A percentile compares a stretch with the other conserved stretches of the same genome.
Conservation (phyloP, 768 basidiomycete genomes). For the Boletus huronensis region DNA sequence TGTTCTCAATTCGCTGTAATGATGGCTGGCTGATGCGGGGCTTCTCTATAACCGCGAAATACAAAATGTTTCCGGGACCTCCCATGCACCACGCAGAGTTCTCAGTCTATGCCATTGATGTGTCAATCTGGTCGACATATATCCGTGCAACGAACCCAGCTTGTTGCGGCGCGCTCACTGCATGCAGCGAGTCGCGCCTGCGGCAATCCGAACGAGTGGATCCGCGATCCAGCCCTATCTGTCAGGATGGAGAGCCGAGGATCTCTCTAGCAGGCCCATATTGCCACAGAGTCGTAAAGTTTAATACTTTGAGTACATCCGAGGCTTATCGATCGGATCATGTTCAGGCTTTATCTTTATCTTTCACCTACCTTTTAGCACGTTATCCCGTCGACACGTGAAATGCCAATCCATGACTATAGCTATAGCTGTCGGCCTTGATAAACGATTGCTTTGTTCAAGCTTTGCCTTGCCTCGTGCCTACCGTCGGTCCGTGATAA, state of each 20-base stretch:
- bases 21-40: too few species aligned
- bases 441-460: not conserved
- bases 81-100: too few species aligned
- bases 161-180: not conserved
- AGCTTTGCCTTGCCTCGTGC: not conserved
- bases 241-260: conserved; percentile 9
- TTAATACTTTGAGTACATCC: not conserved
- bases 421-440: too few species aligned
- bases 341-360: not conserved
- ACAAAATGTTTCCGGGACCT: too few species aligned
- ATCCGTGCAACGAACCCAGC: not conserved
- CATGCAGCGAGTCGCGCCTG: too few species aligned
- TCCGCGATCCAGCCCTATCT: conserved; percentile 14
- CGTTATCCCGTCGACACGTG: not conserved
- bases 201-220: not conserved
- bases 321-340: not conserved
- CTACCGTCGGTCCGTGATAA: too few species aligned
- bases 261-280: conserved; percentile 1
- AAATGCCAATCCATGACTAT: not conserved
- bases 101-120: not conserved
- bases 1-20: too few species aligned
- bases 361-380: not conserved
- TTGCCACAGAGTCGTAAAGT: not conserved
- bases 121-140: not conserved
- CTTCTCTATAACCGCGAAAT: too few species aligned